phyloP scores from a whole-genome alignment of 495 filamentous ascomycete genomes.

The Tuber melanosporum region DNA sequence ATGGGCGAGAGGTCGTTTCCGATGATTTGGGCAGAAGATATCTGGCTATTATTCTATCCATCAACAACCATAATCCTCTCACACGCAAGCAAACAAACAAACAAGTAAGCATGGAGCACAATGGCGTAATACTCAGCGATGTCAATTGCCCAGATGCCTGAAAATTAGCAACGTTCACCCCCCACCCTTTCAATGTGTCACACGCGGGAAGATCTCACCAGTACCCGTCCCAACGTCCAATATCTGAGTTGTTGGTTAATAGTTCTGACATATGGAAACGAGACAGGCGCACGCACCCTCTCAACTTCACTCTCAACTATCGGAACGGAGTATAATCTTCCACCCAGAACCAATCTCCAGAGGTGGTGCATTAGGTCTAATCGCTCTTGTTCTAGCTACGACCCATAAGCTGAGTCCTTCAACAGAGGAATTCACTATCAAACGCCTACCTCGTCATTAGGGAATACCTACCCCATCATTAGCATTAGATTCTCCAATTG shows the following conservation, averaged over 20 bases:
- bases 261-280: not conserved
- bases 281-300: constrained; percentile 24
- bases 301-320: constrained; percentile 46
- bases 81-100: not conserved
- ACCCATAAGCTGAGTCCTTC: not conserved
- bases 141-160: constrained; percentile 40
- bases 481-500: not conserved
- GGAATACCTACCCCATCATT: constrained; percentile 19
- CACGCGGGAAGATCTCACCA: constrained; percentile 18
- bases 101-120: not conserved
- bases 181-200: not conserved
- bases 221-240: constrained; percentile 43
- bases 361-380: constrained; percentile 63
- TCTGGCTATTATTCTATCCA: not conserved
- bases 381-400: constrained; percentile 25
- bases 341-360: constrained; percentile 51
- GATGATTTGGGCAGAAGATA: constrained; percentile 14
- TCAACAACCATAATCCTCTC: not conserved
- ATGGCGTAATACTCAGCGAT: constrained; percentile 22
- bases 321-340: constrained; percentile 55
- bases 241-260: constrained; percentile 1
- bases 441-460: constrained; percentile 19
- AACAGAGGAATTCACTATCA: not conserved
- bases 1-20: constrained; percentile 39
- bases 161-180: not conserved